Evolutionary conservation across 2,329 filamentous ascomycete genomes (phyloP).

Genomic region (Amylocarpus encephaloides): DNA sequence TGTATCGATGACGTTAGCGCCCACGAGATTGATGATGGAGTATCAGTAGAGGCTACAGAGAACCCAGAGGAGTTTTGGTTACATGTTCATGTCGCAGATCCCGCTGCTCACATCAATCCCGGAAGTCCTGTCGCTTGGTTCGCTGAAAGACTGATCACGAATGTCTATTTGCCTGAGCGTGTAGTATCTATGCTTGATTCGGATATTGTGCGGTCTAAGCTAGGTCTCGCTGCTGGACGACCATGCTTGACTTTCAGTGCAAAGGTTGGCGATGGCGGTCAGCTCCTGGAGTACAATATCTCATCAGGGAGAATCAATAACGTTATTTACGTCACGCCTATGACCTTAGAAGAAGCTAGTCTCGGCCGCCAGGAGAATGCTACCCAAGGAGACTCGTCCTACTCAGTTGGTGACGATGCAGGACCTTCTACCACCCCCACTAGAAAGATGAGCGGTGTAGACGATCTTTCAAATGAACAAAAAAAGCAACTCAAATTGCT

Average conservation of each 20-base stretch:
- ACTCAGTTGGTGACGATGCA: slow-evolving; percentile 13
- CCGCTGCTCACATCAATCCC: slow-evolving; percentile 60
- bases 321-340: slow-evolving; percentile 52
- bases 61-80: slow-evolving; percentile 58
- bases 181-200: slow-evolving; percentile 52
- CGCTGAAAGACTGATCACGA: slow-evolving; percentile 54
- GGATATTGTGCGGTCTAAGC: slow-evolving; percentile 40
- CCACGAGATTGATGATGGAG: slow-evolving; percentile 69
- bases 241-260: slow-evolving; percentile 58
- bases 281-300: slow-evolving; percentile 48
- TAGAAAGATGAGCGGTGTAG: slow-evolving; percentile 37
- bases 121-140: slow-evolving; percentile 52
- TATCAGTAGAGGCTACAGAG: slow-evolving; percentile 61
- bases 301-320: slow-evolving; percentile 47
- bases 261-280: slow-evolving; percentile 46
- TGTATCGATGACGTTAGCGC: slow-evolving; percentile 66
- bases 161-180: slow-evolving; percentile 54
- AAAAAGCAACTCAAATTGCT: slow-evolving; percentile 43
- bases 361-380: background rate
- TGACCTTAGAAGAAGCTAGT: slow-evolving; percentile 38
- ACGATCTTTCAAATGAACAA: slow-evolving; percentile 38
- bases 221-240: slow-evolving; percentile 47
- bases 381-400: background rate
- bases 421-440: slow-evolving; percentile 21
- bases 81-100: slow-evolving; percentile 73